Percentiles rank a stretch among this genome's conserved stretches.
Evolutionary conservation across 148 eudicot genomes (phyloP).

Genomic region (Chenopodium berlandieri): DNA sequence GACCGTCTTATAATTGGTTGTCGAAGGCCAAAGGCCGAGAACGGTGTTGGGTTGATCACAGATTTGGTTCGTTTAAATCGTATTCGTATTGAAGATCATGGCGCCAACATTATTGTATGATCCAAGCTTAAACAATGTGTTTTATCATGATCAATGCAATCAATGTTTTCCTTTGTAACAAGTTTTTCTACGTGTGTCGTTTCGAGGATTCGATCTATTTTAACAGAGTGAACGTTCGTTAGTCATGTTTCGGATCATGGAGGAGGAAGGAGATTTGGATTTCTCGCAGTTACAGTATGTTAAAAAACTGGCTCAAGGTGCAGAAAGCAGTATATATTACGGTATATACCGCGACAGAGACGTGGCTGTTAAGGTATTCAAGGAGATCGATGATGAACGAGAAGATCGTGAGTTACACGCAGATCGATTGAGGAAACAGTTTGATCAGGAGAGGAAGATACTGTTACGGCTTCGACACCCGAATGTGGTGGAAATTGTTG

Average conservation of each 20-base stretch:
- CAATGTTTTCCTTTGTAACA: no score
- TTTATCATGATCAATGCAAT: no score
- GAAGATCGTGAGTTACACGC: slow-evolving; percentile 39
- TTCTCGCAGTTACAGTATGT: slow-evolving; percentile 62
- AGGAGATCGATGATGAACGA: slow-evolving; percentile 52
- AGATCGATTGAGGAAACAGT: slow-evolving; percentile 61
- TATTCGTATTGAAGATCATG: no score
- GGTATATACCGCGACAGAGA: slow-evolving; percentile 61
- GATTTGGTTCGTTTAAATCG: no score
- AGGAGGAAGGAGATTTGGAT: slow-evolving; percentile 24
- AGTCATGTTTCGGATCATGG: background rate
- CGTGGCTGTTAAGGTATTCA: slow-evolving; percentile 70
- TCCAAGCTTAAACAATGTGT: no score
- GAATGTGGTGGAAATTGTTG: slow-evolving; percentile 64
- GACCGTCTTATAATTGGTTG: no score
- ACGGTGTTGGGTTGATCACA: no score
- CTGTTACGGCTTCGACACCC: slow-evolving; percentile 57
- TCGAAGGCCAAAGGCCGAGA: no score
- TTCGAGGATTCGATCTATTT: no score
- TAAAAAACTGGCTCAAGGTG: slow-evolving; percentile 65
- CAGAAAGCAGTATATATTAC: slow-evolving; percentile 62
- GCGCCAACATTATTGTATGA: no score
- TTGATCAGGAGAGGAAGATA: slow-evolving; percentile 55
- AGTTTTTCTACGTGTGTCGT: no score
- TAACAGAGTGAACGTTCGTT: no score